Evolutionary conservation across 495 filamentous ascomycete genomes (phyloP).

Genomic region (Hypoxylon perforatum): DNA sequence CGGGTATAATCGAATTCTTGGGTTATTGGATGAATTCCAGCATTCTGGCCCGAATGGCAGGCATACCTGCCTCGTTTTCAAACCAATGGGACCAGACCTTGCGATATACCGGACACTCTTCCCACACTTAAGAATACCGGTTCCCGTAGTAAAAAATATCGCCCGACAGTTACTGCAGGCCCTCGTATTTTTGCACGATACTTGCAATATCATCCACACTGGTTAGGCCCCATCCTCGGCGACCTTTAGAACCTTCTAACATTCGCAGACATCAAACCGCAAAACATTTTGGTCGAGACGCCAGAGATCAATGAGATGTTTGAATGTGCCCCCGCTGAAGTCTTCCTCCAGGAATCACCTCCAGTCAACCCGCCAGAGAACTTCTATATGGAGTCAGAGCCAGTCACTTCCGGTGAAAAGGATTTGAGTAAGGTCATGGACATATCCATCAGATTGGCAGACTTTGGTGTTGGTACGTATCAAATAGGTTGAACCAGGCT

Average conservation of each 20-base stretch:
- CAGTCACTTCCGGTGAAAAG: conserved; percentile 18
- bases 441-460: conserved; percentile 14
- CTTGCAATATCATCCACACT: conserved; percentile 25
- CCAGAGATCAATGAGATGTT: conserved; percentile 24
- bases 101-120: conserved; percentile 10
- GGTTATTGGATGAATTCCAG: conserved; percentile 55
- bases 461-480: conserved; percentile 24
- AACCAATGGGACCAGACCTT: conserved; percentile 55
- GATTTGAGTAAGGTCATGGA: conserved; percentile 10
- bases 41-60: conserved; percentile 60
- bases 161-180: conserved; percentile 21
- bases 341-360: conserved; percentile 3
- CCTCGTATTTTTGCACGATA: conserved; percentile 22
- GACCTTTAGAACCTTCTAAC: neutral
- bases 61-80: conserved; percentile 62
- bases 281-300: conserved; percentile 41
- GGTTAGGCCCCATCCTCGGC: neutral
- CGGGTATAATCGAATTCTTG: neutral
- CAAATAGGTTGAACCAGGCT: neutral
- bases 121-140: conserved; percentile 12
- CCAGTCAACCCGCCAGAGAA: conserved; percentile 19
- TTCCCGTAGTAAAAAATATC: conserved; percentile 18
- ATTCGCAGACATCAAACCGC: conserved; percentile 40
- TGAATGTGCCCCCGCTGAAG: conserved; percentile 21
- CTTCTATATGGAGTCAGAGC: conserved; percentile 31